Percentiles rank a stretch among this genome's conserved stretches.
Evolutionary conservation across 768 basidiomycete species (phyloP).

Genomic region (Dictyophora rubrovolvata): DNA sequence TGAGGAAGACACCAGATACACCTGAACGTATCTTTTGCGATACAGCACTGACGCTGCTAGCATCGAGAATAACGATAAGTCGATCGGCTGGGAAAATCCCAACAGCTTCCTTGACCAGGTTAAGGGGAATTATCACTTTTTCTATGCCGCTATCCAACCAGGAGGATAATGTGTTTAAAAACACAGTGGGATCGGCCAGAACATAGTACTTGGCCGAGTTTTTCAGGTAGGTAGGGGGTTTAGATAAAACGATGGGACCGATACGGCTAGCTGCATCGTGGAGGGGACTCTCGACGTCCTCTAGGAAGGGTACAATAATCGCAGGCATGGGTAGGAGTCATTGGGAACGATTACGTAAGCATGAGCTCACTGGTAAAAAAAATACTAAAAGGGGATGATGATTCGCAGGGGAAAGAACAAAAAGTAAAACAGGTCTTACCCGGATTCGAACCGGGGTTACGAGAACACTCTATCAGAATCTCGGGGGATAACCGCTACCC

Average conservation of each 20-base stretch:
- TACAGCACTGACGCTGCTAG: conserved; percentile 61
- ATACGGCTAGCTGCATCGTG: conserved; percentile 59
- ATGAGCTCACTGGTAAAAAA: neutral
- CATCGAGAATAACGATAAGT: conserved; percentile 67
- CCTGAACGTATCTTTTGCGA: conserved; percentile 63
- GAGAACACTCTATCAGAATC: conserved; percentile 16
- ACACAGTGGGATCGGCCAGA: conserved; percentile 41
- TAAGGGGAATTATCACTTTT: conserved; percentile 66
- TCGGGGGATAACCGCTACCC: conserved; percentile 18
- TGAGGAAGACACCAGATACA: conserved; percentile 73
- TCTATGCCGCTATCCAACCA: conserved; percentile 72
- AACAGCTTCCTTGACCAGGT: conserved; percentile 57
- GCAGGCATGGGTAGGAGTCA: conserved; percentile 18
- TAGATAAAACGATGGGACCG: conserved; percentile 57
- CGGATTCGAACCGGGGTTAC: conserved; percentile 18
- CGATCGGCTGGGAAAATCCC: conserved; percentile 61
- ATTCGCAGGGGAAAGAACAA: conserved; percentile 4
- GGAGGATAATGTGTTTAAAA: conserved; percentile 44
- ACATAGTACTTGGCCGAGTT: conserved; percentile 33
- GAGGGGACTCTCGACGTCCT: conserved; percentile 37
- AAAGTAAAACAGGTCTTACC: conserved; percentile 11
- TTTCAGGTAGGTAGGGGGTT: conserved; percentile 16
- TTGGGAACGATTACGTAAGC: neutral
- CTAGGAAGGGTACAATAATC: conserved; percentile 53
- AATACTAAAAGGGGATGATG: neutral